Evolutionary conservation across 139 green algal genomes (phyloP), one percentile per base, ranked within the genome.

Genomic region (Chlamydomonas urium): DNA sequence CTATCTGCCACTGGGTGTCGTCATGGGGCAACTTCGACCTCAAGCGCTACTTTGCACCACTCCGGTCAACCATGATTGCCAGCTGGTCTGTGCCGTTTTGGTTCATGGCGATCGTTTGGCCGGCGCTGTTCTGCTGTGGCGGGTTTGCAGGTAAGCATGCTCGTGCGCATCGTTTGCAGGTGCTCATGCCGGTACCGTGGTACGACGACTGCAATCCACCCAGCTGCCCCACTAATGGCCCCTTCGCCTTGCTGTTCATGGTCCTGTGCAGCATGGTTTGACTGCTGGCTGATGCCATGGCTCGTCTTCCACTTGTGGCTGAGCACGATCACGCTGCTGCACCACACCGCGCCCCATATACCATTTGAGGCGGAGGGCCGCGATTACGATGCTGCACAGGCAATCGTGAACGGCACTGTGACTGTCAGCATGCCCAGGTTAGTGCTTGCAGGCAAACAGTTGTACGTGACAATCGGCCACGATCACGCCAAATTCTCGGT

Each of bases 251-350:
- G 58, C 36, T 6, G n/a, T 19, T 37, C 58, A 19, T 37, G 35
- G 58, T 14, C 24, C n/a, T 67, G 8, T 69, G 34, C 42, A 32
- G 36, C 65, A 3, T 60, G 65, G 60, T 38, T 67, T 26, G 33
- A 17, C 59, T 78, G 42, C 37, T 88, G 79, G 77, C 66, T 88
- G 28, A 53, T 66, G 3, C 83, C 83, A 2, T 86, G 77, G 79
- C 66, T 88, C 42, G 77, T 88, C 17, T 88, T 88, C 71, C 79
- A 88, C 50, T 28, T 62, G 2, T 88, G 83, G 83, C 45, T 81
- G 31, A 75, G 59, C 21, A 57, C 60, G 28, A 50, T 88, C 31
- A 74, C 72, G 3, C 60, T 85, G 42, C 34, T 77, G 38, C 47
- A 71, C 26, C 79, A 81, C 65, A 86, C 77, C 5, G 83, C 69